Base-by-base conservation (phyloP, 139 green algal species). In the Chlorella sp. region DNA sequence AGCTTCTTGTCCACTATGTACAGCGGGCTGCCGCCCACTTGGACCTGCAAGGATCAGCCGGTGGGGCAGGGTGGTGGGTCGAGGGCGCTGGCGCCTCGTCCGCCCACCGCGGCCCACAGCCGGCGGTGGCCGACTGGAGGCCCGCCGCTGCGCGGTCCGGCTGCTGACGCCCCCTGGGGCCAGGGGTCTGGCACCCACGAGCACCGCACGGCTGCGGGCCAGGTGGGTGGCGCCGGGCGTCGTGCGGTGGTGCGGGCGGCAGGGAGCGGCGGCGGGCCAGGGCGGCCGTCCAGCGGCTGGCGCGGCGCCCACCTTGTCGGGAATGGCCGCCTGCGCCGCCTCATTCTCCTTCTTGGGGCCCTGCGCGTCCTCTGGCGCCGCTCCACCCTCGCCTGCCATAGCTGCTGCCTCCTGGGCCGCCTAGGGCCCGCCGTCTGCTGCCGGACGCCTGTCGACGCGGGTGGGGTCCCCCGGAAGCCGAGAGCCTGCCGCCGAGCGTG, bases 1-100 rank as follows among this genome's bases (percentile, higher is more conserved):
- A 98, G 91, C 82, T 98, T 98, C 6, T 93, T 89, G 80, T 98
- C 95, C 28, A 98, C 93, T 20, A 94, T 88, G 88, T 98, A 98
- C 64, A 96, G 88, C 21, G 96, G 94, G 26, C 94, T 97, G 38
- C 93, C 93, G 1, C 94, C 94, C 20, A 98, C 95, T 87, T 94
- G 87, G 4, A 96, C 93, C 95, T 98, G 92, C 78, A 30, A 26
- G 28, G 41, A 30, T 39, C 36, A 21, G 68, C 68, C 3, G 34
- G 28, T 15, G 63, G 28, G 30, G 60, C 28, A 28, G 63, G 21
- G 60, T 67, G 28, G 25, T 30, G 12, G 28, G 63, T 69, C 63
- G 1, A 38, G 30, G 63, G 63, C 13, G 25, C 63, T 34, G 26
- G 51, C 51, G 51, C 51, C 51, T 60, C 51, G 51, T 3, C 12